A percentile compares a stretch with the other conserved stretches of the same genome.
Evolutionary conservation across 495 filamentous ascomycete genomes (phyloP).

Genomic region (Aspergillus asperescens): DNA sequence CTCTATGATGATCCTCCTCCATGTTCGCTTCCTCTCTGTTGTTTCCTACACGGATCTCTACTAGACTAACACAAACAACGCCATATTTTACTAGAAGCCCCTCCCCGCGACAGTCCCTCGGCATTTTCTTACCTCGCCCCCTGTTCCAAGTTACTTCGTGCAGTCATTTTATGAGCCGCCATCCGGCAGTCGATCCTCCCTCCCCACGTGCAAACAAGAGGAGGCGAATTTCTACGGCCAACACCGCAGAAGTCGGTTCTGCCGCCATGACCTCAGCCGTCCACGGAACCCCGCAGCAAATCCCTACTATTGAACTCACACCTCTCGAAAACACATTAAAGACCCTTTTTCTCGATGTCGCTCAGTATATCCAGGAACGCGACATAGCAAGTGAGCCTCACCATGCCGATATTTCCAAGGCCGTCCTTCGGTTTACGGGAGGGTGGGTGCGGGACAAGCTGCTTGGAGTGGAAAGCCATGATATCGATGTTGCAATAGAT

Average conservation of each 20-base stretch:
- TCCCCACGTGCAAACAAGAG: constrained; percentile 30
- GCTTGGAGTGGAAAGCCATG: constrained; percentile 70
- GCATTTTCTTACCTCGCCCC: not conserved
- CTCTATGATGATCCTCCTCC: constrained; percentile 12
- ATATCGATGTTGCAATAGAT: constrained; percentile 95
- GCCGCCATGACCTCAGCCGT: constrained; percentile 21
- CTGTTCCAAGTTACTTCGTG: not conserved
- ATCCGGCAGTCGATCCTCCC: constrained; percentile 18
- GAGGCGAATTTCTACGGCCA: constrained; percentile 28
- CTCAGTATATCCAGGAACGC: constrained; percentile 59
- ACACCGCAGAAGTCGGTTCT: constrained; percentile 9
- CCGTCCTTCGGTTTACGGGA: constrained; percentile 75
- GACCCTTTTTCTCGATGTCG: constrained; percentile 68
- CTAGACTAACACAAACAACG: not conserved
- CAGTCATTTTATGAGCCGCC: constrained; percentile 28
- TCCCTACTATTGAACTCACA: constrained; percentile 53
- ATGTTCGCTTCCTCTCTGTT: constrained; percentile 9
- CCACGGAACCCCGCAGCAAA: not conserved
- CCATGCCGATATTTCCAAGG: constrained; percentile 22
- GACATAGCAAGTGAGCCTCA: constrained; percentile 34
- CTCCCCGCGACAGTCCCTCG: not conserved
- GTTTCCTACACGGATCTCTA: not conserved
- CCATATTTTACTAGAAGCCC: constrained; percentile 8
- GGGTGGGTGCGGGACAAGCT: constrained; percentile 99
- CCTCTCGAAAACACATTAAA: constrained; percentile 63